Base-by-base conservation (phyloP, 371 early-diverging fungal genomes). In the Lichtheimia corymbifera region DNA sequence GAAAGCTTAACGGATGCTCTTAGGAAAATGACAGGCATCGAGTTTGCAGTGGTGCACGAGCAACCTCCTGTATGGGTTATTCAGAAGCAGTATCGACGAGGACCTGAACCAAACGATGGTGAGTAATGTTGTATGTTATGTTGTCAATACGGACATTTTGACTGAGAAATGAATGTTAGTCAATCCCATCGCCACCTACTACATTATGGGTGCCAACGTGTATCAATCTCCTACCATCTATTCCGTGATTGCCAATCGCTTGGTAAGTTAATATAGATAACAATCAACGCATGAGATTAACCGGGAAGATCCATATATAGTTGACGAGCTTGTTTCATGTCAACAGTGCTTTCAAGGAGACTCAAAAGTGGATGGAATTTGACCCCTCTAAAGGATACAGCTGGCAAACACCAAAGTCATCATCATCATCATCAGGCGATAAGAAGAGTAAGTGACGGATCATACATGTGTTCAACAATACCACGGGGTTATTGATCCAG, bases 211-310 rank as follows among this genome's bases (percentile, higher is more conserved):
- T 35, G 94, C 94, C 0, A 93, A 93, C 49, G 90, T 97, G n/a
- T 97, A 93, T 66, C 95, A 96, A 73, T 84, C 96, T 45, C 97
- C 97, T 2, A 88, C 91, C 12, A 77, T 96, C 14, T 85, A 89
- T 57, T 88, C 93, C 0, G 79, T 97, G 5, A 72, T 96, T 14
- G 86, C 92, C 4, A 91, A 90, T 55, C 82, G 97, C 4, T 68
- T 95, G 67, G 94, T 94, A 86, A 68, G 76, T 66, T 24, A n/a
- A 35, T 24, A 45, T 3, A 47, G 4, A 12, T 18, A 53, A 43
- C 7, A 15, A 5, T 18, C 11, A 6, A 15, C 2, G 5, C 35
- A 49, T 14, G 20, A 40, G 9, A 47, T 35, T 17, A 13, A 20
- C 41, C 5, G 43, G 15, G 20, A 18, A 30, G 60, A 45, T 55